Percentiles rank a stretch among this genome's conserved stretches.
phyloP scores from a whole-genome alignment of 164 flowering plant species.

The Macadamia tetraphylla region DNA sequence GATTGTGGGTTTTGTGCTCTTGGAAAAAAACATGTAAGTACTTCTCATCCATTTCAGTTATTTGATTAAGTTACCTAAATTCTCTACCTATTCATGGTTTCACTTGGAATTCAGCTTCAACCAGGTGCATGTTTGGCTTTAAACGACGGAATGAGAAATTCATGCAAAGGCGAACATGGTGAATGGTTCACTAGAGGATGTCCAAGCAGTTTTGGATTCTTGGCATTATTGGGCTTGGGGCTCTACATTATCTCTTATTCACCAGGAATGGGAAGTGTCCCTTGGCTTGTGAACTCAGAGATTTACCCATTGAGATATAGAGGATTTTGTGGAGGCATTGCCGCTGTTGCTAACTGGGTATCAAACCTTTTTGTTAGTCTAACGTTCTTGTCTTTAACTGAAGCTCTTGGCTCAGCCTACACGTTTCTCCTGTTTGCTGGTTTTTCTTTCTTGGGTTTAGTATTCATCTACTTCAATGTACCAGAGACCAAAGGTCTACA shows the following conservation, averaged over 20 bases:
- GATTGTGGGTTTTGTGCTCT: constrained; percentile 68
- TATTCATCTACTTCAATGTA: constrained; percentile 36
- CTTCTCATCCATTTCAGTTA: neutral
- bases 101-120: constrained; percentile 23
- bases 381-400: neutral
- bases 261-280: neutral
- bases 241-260: neutral
- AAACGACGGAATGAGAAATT: neutral
- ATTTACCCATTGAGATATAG: neutral
- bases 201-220: constrained; percentile 46
- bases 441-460: constrained; percentile 29
- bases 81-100: neutral
- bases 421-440: constrained; percentile 70
- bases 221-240: neutral
- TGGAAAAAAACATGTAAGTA: constrained; percentile 32
- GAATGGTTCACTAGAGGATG: constrained; percentile 67
- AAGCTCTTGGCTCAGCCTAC: constrained; percentile 19
- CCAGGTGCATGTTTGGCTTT: constrained; percentile 70
- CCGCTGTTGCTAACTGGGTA: neutral
- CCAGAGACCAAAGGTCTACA: constrained; percentile 68
- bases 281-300: constrained; percentile 4
- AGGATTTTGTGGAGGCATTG: constrained; percentile 2
- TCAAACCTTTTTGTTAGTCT: neutral
- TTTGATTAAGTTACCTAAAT: neutral
- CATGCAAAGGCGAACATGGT: constrained; percentile 35